phyloP scores from a whole-genome alignment of 2,329 filamentous ascomycete species.

The Aaosphaeria arxii region DNA sequence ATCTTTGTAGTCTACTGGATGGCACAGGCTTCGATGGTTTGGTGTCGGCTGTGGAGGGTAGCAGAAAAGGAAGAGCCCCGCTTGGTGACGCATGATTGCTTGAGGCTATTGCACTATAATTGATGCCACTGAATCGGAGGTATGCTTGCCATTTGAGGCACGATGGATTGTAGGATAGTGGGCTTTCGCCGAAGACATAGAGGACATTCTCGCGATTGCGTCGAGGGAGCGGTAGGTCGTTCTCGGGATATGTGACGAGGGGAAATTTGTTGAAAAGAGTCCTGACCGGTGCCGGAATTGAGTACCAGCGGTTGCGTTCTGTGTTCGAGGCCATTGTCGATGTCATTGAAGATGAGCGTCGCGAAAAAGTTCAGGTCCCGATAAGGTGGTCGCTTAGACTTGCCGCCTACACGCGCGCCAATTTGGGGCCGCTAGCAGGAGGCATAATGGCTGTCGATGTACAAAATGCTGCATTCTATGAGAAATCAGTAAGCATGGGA shows the following conservation, averaged over 20 bases:
- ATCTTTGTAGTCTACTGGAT: constrained; percentile 67
- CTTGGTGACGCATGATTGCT: constrained; percentile 92
- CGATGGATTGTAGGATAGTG: constrained; percentile 83
- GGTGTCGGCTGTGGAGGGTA: constrained; percentile 47
- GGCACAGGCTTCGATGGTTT: constrained; percentile 49
- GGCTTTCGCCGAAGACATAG: constrained; percentile 72
- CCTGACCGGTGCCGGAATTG: constrained; percentile 72
- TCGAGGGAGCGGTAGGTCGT: constrained; percentile 67
- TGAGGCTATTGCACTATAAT: constrained; percentile 66
- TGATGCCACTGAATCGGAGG: constrained; percentile 70
- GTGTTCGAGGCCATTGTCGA: constrained; percentile 19
- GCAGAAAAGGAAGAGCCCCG: constrained; percentile 83
- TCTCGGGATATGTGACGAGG: constrained; percentile 69
- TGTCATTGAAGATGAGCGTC: constrained; percentile 6
- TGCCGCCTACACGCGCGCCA: constrained; percentile 7
- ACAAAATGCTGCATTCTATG: too few species aligned
- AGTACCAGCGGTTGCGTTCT: constrained; percentile 28
- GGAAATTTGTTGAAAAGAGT: constrained; percentile 83
- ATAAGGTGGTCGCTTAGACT: constrained; percentile 24
- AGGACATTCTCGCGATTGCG: constrained; percentile 57
- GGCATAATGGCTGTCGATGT: too few species aligned
- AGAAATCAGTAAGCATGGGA: too few species aligned
- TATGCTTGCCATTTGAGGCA: constrained; percentile 98
- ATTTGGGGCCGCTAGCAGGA: too few species aligned
- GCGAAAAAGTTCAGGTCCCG: constrained; percentile 22